Base-by-base conservation (phyloP, 768 basidiomycete species). In the Boletus fagicola region DNA sequence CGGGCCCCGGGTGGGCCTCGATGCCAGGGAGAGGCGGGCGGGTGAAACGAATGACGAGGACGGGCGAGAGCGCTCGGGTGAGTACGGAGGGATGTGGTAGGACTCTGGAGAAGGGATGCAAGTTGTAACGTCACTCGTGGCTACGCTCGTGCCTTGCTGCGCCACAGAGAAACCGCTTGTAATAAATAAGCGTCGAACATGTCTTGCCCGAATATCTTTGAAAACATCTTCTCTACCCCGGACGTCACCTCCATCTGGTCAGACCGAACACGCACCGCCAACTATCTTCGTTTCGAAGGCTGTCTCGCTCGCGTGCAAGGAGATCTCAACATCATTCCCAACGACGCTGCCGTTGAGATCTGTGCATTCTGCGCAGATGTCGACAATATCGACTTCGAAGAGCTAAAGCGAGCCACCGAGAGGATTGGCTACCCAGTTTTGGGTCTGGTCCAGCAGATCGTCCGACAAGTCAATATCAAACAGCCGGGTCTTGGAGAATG, bases 371-470 rank as follows among this genome's bases (percentile, higher is more conserved):
- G 76, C 57, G 20, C 56, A 18, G 50, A 69, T 30, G 64, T 76
- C n/a, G 51, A 68, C 16, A 63, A 76, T 18, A 69, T 80, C 39
- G 67, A 79, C 53, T 74, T 77, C 62, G 66, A 70, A 28, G 65
- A 74, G 52, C 67, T 79, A 45, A 74, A 63, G 48, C 69, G 59
- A 47, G 75, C 77, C 30, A 80, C 76, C 5, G 72, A 72, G 54
- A 70, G 62, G 54, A 79, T 80, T 12, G 79, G 78, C 3, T 78
- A 78, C 57, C 78, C 79, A 1, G 75, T 79, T 3, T 53, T 80
- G 36, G 77, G 77, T 38, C 53, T 80, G 15, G 77, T 79, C 18
- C 76, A 74, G 56, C 78, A 79, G 46, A 66, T 80, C 28, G 78
- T 80, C 2, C 70, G 63, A 13, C 56, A 65, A 49, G 76, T 75